A percentile compares a stretch with the other conserved stretches of the same genome.
phyloP scores from a whole-genome alignment of 2,329 filamentous ascomycete genomes.

The Byssoonygena ceratinophila region DNA sequence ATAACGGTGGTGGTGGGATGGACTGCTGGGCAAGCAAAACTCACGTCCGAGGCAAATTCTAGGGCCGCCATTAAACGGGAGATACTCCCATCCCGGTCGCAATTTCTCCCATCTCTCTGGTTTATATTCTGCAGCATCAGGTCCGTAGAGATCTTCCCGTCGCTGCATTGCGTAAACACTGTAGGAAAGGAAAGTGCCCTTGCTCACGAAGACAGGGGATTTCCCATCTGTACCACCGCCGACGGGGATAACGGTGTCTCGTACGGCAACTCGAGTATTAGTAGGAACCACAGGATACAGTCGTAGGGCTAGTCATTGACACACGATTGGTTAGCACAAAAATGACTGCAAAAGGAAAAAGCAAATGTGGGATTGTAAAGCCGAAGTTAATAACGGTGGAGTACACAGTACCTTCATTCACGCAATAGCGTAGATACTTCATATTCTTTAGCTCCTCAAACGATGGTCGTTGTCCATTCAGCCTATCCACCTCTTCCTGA shows the following conservation, averaged over 20 bases:
- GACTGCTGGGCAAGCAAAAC: neutral
- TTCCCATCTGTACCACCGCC: slow-evolving; percentile 45
- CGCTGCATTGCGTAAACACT: slow-evolving; percentile 46
- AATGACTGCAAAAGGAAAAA: too few species aligned
- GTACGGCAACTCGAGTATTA: slow-evolving; percentile 62
- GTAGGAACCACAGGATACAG: slow-evolving; percentile 68
- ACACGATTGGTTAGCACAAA: neutral
- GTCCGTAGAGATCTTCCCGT: slow-evolving; percentile 37
- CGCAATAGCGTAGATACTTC: slow-evolving; percentile 62
- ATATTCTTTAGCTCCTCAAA: slow-evolving; percentile 82
- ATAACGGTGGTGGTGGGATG: neutral
- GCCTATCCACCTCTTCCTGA: slow-evolving; percentile 58
- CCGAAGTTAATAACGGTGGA: too few species aligned
- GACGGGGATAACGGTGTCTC: slow-evolving; percentile 64
- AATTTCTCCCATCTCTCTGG: slow-evolving; percentile 59
- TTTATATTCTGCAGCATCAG: slow-evolving; percentile 29
- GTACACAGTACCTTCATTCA: slow-evolving; percentile 69
- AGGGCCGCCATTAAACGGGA: slow-evolving; percentile 66
- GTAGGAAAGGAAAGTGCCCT: slow-evolving; percentile 41
- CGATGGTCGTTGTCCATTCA: slow-evolving; percentile 52
- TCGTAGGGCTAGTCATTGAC: slow-evolving; percentile 43
- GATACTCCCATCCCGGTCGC: slow-evolving; percentile 59
- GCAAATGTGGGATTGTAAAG: too few species aligned
- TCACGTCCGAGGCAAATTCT: slow-evolving; percentile 58
- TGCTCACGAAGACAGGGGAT: slow-evolving; percentile 37